Percentiles rank a stretch among this genome's conserved stretches.
Conservation (phyloP, 768 basidiomycete genomes). For the Collybiopsis luxurians region DNA sequence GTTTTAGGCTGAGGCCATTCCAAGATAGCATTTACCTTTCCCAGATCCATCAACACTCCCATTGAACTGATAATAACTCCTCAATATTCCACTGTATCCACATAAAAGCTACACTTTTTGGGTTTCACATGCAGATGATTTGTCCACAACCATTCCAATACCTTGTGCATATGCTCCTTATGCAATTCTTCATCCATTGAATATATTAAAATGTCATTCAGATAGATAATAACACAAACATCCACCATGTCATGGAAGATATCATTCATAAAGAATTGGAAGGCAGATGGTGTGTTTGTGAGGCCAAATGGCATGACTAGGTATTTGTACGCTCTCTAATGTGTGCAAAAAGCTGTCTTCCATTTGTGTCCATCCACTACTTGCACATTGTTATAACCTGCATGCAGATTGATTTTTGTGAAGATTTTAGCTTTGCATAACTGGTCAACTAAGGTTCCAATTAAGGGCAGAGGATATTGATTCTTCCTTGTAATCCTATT, state of each 20-base stretch:
- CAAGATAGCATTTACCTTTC: too few species aligned
- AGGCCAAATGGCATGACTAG: conserved; percentile 41
- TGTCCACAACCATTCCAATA: conserved; percentile 16
- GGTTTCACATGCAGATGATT: neutral
- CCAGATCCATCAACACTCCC: too few species aligned
- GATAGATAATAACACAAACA: conserved; percentile 26
- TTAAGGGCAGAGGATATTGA: conserved; percentile 30
- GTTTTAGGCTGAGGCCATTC: too few species aligned
- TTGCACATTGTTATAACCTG: conserved; percentile 38
- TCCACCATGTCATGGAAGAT: conserved; percentile 25
- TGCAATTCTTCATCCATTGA: too few species aligned
- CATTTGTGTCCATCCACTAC: conserved; percentile 39
- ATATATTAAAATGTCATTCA: conserved; percentile 29
- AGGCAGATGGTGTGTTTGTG: conserved; percentile 27
- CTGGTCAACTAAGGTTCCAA: conserved; percentile 29
- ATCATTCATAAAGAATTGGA: too few species aligned
- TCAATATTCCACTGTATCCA: too few species aligned
- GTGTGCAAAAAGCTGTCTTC: conserved; percentile 41
- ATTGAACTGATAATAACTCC: too few species aligned
- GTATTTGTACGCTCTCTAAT: conserved; percentile 35
- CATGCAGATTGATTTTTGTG: conserved; percentile 36
- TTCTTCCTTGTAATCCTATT: conserved; percentile 31
- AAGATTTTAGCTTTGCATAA: conserved; percentile 23
- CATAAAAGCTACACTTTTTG: too few species aligned
- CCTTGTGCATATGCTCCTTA: conserved; percentile 8